Base-by-base conservation (phyloP, 768 basidiomycete genomes). In the Baorangia bicolor region DNA sequence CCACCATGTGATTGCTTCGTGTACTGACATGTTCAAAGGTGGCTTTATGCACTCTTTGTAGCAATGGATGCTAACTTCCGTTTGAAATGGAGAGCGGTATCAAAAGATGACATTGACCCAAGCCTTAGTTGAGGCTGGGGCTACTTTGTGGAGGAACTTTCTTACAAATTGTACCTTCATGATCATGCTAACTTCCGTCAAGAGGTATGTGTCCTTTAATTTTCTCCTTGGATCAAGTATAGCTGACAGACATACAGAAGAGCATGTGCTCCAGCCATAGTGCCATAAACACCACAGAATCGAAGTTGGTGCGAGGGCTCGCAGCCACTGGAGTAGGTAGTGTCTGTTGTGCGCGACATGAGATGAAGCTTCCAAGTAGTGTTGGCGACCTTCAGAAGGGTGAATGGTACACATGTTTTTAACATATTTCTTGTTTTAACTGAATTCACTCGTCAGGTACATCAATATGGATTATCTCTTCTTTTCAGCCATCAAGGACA, bases 81-180 rank as follows among this genome's bases (percentile, higher is more conserved):
- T 0, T 57, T 73, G 13, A 71, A 70, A 49, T 46, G 64, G 7
- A 54, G 58, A 37, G 59, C 58, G 21, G 61, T 65, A 1, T 63
- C 51, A 1, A 61, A 46, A 2, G 59, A 62, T 11, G 25, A 2
- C 0, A 20, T 49, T 0, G 67, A 70, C 47, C 66, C 67, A 0
- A 48, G 57, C n/a, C 63, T 72, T 31, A 60, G 61, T 14, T 35
- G 58, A 0, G 71, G 72, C 5, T 60, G 44, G 53, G 55, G 60
- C 5, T 70, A 69, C 34, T 66, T 69, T 42, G 64, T 70, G 3
- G 62, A 70, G 34, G 55, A 62, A 6, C 33, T 5, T 3, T 5
- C 23, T 7, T 74, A 69, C 47, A 51, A 63, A 33, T 18, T 20
- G 7, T 61, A 66, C 41, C 35, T 39, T 9, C 10, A 7, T 10